Percentiles rank a stretch among this genome's conserved stretches.
phyloP scores from a whole-genome alignment of 306 rosid species.

The Cucurbita maxima region DNA sequence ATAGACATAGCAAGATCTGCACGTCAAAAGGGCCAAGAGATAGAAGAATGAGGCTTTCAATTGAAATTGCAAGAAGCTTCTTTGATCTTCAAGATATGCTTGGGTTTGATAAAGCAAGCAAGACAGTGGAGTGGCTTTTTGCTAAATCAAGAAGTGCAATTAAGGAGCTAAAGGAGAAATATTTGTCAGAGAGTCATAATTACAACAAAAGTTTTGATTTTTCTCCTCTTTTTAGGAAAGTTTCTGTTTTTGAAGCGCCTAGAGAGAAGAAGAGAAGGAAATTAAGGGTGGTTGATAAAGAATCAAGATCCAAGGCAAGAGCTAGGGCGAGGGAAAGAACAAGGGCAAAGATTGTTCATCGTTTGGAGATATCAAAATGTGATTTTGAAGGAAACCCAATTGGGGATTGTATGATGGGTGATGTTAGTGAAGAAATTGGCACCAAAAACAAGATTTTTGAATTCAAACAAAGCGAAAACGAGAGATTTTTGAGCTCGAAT shows the following conservation, averaged over 20 bases:
- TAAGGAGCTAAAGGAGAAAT: conserved; percentile 19
- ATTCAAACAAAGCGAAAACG: not conserved
- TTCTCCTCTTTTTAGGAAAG: not conserved
- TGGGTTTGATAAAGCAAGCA: conserved; percentile 47
- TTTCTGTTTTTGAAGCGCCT: not conserved
- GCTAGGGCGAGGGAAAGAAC: conserved; percentile 44
- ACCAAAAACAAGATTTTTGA: not conserved
- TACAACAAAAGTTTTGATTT: not conserved
- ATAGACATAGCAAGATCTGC: conserved; percentile 48
- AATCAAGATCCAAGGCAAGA: conserved; percentile 35
- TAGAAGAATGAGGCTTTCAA: conserved; percentile 43
- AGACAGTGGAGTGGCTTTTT: conserved; percentile 44
- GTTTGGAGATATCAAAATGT: not conserved
- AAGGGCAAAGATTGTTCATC: conserved; percentile 17
- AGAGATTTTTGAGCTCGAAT: not conserved
- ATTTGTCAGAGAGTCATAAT: not conserved
- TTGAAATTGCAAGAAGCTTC: conserved; percentile 37
- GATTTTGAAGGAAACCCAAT: not conserved
- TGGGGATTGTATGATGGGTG: not conserved
- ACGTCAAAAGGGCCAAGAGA: conserved; percentile 44
- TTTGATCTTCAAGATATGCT: conserved; percentile 48
- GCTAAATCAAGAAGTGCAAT: conserved; percentile 27
- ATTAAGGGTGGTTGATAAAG: conserved; percentile 13
- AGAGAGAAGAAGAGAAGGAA: conserved; percentile 7
- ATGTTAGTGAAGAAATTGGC: not conserved